phyloP scores from a whole-genome alignment of 2,329 filamentous ascomycete species.

The Teratosphaeria viscida region DNA sequence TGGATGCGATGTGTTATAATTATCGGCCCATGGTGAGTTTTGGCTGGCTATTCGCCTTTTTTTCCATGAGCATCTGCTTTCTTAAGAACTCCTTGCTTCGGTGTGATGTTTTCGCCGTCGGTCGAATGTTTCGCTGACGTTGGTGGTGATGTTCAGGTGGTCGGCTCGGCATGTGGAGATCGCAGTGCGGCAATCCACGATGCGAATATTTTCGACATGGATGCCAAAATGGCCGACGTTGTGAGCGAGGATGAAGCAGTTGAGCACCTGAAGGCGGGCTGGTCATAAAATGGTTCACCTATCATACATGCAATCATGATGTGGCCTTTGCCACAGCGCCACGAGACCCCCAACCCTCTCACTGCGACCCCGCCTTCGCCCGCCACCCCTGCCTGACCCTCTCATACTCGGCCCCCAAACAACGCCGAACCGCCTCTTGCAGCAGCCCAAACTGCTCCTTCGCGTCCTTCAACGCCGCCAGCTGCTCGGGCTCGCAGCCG shows the following conservation, averaged over 20 bases:
- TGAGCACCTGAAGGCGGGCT: constrained; percentile 2
- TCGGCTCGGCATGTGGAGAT: constrained; percentile 15
- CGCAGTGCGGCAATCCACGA: constrained; percentile 13
- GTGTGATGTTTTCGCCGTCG: neutral
- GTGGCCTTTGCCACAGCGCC: neutral
- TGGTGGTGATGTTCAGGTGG: constrained; percentile 7
- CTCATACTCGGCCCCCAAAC: neutral
- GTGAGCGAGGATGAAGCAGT: constrained; percentile 13
- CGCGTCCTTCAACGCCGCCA: neutral
- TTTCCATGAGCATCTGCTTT: neutral
- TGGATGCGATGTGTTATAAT: constrained; percentile 14
- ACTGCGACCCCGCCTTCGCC: neutral
- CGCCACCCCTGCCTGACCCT: neutral
- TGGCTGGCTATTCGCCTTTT: neutral
- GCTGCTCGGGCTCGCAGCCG: neutral
- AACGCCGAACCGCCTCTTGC: neutral
- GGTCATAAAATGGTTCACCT: neutral
- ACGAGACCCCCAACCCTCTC: neutral
- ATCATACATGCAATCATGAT: neutral
- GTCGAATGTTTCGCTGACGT: neutral
- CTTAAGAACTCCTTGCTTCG: neutral
- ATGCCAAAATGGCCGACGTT: constrained; percentile 18
- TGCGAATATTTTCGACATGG: constrained; percentile 18
- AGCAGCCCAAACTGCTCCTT: neutral
- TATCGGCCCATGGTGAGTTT: constrained; percentile 10